phyloP scores from a whole-genome alignment of 495 filamentous ascomycete genomes.

The Hypoxylon rickii region DNA sequence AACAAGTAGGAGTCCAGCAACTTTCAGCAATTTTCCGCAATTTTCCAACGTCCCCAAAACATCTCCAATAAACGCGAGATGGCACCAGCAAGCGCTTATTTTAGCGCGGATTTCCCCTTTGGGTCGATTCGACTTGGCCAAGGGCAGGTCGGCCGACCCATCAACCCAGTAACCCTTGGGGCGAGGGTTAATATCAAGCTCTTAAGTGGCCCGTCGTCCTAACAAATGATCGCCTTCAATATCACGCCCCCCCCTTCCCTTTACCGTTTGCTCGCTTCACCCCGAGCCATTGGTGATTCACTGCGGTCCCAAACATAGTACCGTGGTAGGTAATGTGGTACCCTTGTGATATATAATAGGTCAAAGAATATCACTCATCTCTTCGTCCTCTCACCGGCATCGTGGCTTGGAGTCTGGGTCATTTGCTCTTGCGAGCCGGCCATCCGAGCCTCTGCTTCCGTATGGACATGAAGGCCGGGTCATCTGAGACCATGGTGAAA shows the following conservation, averaged over 20 bases:
- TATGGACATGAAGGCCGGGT: too few species aligned
- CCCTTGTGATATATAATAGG: not conserved
- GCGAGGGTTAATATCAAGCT: slow-evolving; percentile 3
- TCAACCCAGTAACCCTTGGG: not conserved
- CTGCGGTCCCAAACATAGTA: not conserved
- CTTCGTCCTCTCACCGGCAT: too few species aligned
- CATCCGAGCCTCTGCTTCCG: too few species aligned
- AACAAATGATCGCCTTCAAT: slow-evolving; percentile 12
- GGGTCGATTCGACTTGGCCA: slow-evolving; percentile 9
- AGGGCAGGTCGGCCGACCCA: slow-evolving; percentile 4
- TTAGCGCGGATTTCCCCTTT: slow-evolving; percentile 29
- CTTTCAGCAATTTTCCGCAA: slow-evolving; percentile 11
- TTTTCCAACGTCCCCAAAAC: too few species aligned
- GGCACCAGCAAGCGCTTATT: slow-evolving; percentile 22
- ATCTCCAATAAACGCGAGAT: slow-evolving; percentile 23
- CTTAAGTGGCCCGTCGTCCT: slow-evolving; percentile 19
- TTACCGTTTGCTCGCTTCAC: slow-evolving; percentile 1
- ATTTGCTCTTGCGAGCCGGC: too few species aligned
- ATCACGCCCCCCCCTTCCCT: not conserved
- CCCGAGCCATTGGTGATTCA: slow-evolving; percentile 16
- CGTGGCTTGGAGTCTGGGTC: too few species aligned
- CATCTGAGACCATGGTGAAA: too few species aligned
- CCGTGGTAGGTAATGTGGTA: slow-evolving; percentile 1
- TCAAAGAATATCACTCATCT: too few species aligned
- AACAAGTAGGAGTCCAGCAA: not conserved